These are phyloP conservation scores for Panicum virgatum DNA, from an alignment of 202 grass and related monocot genomes.

Conservation along the genomic window DNA sequence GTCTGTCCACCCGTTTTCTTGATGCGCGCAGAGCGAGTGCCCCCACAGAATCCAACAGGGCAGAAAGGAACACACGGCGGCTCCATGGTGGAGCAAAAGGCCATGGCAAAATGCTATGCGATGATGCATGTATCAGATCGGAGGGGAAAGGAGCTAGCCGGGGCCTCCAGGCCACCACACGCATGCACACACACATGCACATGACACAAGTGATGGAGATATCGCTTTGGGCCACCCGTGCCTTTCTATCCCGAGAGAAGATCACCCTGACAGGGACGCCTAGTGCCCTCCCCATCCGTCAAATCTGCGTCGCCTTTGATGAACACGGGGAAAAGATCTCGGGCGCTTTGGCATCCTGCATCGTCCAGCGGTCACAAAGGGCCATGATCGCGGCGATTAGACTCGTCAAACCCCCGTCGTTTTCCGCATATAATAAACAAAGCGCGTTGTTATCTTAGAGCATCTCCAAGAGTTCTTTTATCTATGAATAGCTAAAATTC, in stretches of 20 bases:
- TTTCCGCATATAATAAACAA: neutral
- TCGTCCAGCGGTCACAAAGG: neutral
- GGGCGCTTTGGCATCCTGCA: slow-evolving; percentile 5
- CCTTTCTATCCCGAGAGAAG: slow-evolving; percentile 7
- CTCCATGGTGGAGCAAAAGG: slow-evolving; percentile 25
- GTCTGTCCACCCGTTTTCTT: neutral
- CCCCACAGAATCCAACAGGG: slow-evolving; percentile 12
- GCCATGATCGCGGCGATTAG: neutral
- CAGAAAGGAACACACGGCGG: slow-evolving; percentile 11
- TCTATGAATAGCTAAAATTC: too few relatives aligned
- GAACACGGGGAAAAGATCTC: neutral
- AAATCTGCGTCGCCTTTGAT: slow-evolving; percentile 10
- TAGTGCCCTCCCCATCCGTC: neutral
- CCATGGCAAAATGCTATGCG: neutral
- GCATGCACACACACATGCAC: neutral
- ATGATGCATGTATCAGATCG: slow-evolving; percentile 6
- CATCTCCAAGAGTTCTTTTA: too few relatives aligned
- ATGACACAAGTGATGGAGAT: slow-evolving; percentile 1
- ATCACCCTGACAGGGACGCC: neutral
- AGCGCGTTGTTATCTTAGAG: neutral
- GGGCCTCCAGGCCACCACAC: neutral
- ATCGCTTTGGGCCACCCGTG: neutral
- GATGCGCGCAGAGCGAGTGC: neutral
- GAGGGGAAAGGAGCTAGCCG: neutral
- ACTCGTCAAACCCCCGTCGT: slow-evolving; percentile 8